Conservation (phyloP, 2,329 filamentous ascomycete genomes). For the Stagonosporopsis cucurbitacearum region DNA sequence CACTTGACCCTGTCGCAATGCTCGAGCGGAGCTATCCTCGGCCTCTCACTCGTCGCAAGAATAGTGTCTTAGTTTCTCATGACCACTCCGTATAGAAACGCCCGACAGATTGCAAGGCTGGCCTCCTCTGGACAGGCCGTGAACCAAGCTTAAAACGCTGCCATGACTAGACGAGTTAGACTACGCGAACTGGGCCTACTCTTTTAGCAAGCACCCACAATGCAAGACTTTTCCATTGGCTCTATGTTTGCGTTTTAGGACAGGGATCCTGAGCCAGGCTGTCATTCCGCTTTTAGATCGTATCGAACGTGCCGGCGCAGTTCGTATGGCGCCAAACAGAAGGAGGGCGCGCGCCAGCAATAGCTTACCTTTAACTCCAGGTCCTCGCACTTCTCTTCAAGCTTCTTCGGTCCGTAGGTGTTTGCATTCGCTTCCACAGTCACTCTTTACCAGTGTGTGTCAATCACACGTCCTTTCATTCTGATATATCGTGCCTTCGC, state of each 20-base stretch:
- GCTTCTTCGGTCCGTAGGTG: slow-evolving; percentile 28
- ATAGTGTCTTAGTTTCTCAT: slow-evolving; percentile 2
- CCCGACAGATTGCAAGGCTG: slow-evolving; percentile 22
- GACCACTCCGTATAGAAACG: slow-evolving; percentile 5
- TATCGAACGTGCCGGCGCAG: slow-evolving; percentile 32
- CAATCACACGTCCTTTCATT: slow-evolving; percentile 47
- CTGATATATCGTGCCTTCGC: slow-evolving; percentile 18
- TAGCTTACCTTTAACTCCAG: slow-evolving; percentile 33
- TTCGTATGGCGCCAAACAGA: slow-evolving; percentile 36
- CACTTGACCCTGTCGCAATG: not conserved
- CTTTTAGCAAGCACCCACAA: slow-evolving; percentile 29
- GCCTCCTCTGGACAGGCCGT: slow-evolving; percentile 25
- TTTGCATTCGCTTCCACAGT: slow-evolving; percentile 28
- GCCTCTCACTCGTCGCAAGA: slow-evolving; percentile 1
- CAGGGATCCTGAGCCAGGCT: slow-evolving; percentile 34
- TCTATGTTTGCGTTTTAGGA: slow-evolving; percentile 21
- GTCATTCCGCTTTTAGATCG: slow-evolving; percentile 45
- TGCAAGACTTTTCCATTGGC: slow-evolving; percentile 29
- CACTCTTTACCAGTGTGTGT: slow-evolving; percentile 38
- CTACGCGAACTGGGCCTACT: slow-evolving; percentile 27
- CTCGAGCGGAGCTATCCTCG: not conserved
- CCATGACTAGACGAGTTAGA: slow-evolving; percentile 34
- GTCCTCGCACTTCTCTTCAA: slow-evolving; percentile 26
- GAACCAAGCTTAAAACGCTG: slow-evolving; percentile 30
- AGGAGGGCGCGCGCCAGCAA: slow-evolving; percentile 26